Base-by-base conservation (phyloP, 176 grass and related monocot species). In the Zea luxurians region DNA sequence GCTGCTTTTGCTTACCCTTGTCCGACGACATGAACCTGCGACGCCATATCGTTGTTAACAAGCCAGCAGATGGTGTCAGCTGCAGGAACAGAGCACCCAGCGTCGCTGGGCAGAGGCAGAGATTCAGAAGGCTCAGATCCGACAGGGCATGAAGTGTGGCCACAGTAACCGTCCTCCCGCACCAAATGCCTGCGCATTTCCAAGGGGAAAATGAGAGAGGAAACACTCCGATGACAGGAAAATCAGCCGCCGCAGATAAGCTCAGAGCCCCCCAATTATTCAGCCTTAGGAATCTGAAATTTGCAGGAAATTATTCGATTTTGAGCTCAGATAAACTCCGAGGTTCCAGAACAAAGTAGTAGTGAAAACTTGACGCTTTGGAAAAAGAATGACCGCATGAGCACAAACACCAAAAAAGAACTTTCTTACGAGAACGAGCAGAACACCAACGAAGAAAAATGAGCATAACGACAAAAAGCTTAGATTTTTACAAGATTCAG, bases 91-190 rank as follows among this genome's bases (percentile, higher is more conserved):
- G 78, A 73, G 54, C 91, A 81, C 4, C 85, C 70, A 18, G 41
- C 37, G 59, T 83, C 68, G 20, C 68, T 21, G 46, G 40, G 37
- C 64, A 71, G 27, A 27, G 40, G 37, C 64, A 71, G 43, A 55
- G 78, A 73, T 58, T 77, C 82, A 81, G 86, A 84, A 71, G 48
- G 48, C 59, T 81, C 87, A 85, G 87, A 85, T 85, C 83, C 87
- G 61, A 62, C 66, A 75, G 78, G 36, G 73, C 78, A 89, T 52
- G 87, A 83, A n/a, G 83, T 90, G 82, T 86, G 82, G 49, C 87
- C 73, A 60, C 90, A 97, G 74, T 82, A 92, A 35, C 94, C 92
- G 54, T 94, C 94, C 77, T 92, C 91, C 89, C 91, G 93, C 65
- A 92, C 89, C 66, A 97, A 90, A 92, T 77, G 89, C 83, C 94